Percentiles rank a stretch among this genome's conserved stretches.
Conservation (phyloP, 2,329 filamentous ascomycete genomes). For the Fusarium chaquense region DNA sequence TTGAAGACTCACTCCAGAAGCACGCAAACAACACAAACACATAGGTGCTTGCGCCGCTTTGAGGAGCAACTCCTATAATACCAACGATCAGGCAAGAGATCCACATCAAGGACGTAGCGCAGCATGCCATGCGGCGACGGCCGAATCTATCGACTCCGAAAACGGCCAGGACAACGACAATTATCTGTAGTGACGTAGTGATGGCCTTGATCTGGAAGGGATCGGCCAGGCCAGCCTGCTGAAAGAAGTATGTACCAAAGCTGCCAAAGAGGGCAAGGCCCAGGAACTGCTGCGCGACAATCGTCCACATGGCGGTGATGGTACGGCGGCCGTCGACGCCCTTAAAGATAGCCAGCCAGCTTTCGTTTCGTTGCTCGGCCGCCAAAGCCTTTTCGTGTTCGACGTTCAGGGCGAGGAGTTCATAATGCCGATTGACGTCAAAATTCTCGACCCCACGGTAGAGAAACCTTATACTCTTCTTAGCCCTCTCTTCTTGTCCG, state of each 20-base stretch:
- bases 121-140: slow-evolving; percentile 25
- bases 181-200: slow-evolving; percentile 26
- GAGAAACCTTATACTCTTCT: slow-evolving; percentile 27
- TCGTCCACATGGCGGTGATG: slow-evolving; percentile 48
- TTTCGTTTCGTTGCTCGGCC: slow-evolving; percentile 38
- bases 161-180: slow-evolving; percentile 37
- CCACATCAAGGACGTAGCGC: slow-evolving; percentile 25
- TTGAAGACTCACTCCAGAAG: slow-evolving; percentile 21
- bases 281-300: slow-evolving; percentile 39
- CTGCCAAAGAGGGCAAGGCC: slow-evolving; percentile 46
- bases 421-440: slow-evolving; percentile 48
- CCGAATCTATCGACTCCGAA: slow-evolving; percentile 31
- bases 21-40: slow-evolving; percentile 27
- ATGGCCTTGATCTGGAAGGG: slow-evolving; percentile 39
- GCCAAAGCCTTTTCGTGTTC: slow-evolving; percentile 46
- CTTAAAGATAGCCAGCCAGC: slow-evolving; percentile 50
- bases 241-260: slow-evolving; percentile 64
- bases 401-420: slow-evolving; percentile 38
- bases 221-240: slow-evolving; percentile 49
- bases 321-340: slow-evolving; percentile 49
- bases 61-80: slow-evolving; percentile 25
- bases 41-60: slow-evolving; percentile 17
- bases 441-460: slow-evolving; percentile 47
- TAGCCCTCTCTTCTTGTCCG: slow-evolving; percentile 17
- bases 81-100: slow-evolving; percentile 18